Base-by-base conservation (phyloP, 441 rosid genomes). In the Breynia disticha region DNA sequence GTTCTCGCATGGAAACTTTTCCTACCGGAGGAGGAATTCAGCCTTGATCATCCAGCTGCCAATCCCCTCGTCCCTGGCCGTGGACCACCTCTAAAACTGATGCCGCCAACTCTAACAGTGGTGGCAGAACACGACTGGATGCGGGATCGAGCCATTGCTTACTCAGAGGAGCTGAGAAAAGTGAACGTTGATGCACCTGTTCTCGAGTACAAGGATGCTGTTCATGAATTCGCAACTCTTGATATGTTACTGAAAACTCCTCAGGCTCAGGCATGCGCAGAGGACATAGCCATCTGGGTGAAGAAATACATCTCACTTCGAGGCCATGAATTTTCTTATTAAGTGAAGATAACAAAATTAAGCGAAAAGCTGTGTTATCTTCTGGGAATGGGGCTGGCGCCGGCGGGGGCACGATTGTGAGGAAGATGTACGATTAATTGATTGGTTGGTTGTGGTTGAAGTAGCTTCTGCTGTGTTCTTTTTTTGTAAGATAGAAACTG, bases 121-220 rank as follows among this genome's bases (percentile, higher is more conserved):
- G 89, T 90, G 17, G 97, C 94, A 47, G 95, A 90, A 68, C 95
- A 82, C 28, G 97, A 87, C 72, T 90, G 94, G 91, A 90, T 90
- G 97, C 84, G 89, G 65, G 97, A 90, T 56, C 78, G 95, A 50
- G 97, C 95, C 68, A 84, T 90, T 20, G 90, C 94, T 41, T 90
- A 90, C 76, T 87, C 97, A 0, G 91, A 90, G 73, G 91, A 83
- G 63, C 75, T 90, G 35, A 74, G 97, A 41, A 90, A 87, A 70
- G 89, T 90, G 42, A 84, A 87, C 32, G 97, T 90, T 7, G 89
- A 90, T 57, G 87, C 95, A 19, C 95, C 97, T 14, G 95, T 90
- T 22, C 80, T 87, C 5, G 97, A 87, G 66, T 90, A 90, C 45
- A 90, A 90, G 69, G 97, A 90, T 55, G 95, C 95, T 10, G 96